These are phyloP conservation scores for Aurantiochytrium sp. DNA, from an alignment of 108 stramenopile genomes.

Conservation along the genomic window DNA sequence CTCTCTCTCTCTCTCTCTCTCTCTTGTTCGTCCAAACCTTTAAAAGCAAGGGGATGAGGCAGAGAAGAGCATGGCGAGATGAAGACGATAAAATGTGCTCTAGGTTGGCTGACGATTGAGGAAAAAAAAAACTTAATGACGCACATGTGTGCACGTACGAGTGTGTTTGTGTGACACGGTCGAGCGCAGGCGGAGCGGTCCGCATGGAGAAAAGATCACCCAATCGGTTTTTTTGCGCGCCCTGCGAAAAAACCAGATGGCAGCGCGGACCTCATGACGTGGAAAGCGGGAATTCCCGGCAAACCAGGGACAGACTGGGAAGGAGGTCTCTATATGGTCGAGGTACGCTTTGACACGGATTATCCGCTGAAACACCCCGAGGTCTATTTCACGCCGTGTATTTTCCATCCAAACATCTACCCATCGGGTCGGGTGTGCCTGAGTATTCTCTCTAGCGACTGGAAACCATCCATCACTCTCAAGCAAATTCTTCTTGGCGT, in stretches of 20 bases:
- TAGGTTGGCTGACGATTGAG: no score
- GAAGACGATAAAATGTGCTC: no score
- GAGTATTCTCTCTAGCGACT: conserved; percentile 88
- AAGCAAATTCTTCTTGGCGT: conserved; percentile 95
- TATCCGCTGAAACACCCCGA: conserved; percentile 96
- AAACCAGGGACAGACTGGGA: conserved; percentile 49
- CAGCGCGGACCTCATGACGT: conserved; percentile 78
- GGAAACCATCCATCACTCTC: conserved; percentile 95
- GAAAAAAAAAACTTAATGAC: no score
- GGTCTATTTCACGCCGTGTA: conserved; percentile 78
- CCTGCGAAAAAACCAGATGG: conserved; percentile 72
- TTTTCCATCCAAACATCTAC: conserved; percentile 79
- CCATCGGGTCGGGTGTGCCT: conserved; percentile 89
- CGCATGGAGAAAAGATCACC: conserved; percentile 80
- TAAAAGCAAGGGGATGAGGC: no score
- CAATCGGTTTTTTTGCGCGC: conserved; percentile 87
- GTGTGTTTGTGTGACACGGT: not conserved
- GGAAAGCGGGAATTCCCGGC: conserved; percentile 93
- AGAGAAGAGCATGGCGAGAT: no score
- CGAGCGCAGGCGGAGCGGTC: conserved; percentile 71
- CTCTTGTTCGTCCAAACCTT: no score
- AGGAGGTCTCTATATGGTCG: conserved; percentile 87
- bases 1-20: no score
- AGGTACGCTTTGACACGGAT: conserved; percentile 87
- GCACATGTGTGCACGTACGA: not conserved